A percentile compares a stretch with the other conserved stretches of the same genome.
phyloP scores from a whole-genome alignment of 2,329 filamentous ascomycete species.

The Chaetoscypha palmicola region DNA sequence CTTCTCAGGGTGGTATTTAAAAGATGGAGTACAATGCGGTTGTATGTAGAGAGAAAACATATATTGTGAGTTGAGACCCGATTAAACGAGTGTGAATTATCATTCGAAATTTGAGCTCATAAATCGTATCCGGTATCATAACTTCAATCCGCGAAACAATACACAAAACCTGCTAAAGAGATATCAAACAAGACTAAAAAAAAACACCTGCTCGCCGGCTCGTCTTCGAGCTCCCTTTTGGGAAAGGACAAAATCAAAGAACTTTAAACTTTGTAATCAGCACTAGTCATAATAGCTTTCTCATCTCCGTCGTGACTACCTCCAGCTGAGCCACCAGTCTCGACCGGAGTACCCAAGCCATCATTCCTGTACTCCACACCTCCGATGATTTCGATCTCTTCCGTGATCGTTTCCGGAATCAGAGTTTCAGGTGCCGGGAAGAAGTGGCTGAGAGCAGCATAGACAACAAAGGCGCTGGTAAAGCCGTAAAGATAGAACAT shows the following conservation, averaged over 20 bases:
- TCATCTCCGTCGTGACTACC: constrained; percentile 8
- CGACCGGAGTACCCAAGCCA: constrained; percentile 7
- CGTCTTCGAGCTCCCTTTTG: not conserved
- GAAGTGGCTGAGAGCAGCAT: constrained; percentile 28
- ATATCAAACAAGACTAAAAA: not conserved
- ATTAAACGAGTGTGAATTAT: not conserved
- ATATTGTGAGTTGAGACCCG: not conserved
- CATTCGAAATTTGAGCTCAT: not conserved
- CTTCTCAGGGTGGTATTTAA: too few species aligned
- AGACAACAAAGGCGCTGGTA: constrained; percentile 31
- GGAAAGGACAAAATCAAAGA: not conserved
- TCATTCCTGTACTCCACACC: constrained; percentile 14
- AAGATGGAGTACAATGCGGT: too few species aligned
- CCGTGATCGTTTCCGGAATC: constrained; percentile 28
- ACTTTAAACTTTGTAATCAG: constrained; percentile 11
- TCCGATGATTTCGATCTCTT: constrained; percentile 22
- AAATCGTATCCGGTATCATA: constrained; percentile 2
- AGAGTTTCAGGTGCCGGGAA: constrained; percentile 31
- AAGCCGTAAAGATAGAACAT: constrained; percentile 36
- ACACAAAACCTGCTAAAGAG: not conserved
- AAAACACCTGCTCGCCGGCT: not conserved
- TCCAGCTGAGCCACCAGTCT: not conserved
- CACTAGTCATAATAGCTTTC: constrained; percentile 14
- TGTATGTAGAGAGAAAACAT: too few species aligned
- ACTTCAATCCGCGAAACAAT: not conserved